Conservation (phyloP, 1,284 basidiomycete species). For the Ganoderma lucidum region DNA sequence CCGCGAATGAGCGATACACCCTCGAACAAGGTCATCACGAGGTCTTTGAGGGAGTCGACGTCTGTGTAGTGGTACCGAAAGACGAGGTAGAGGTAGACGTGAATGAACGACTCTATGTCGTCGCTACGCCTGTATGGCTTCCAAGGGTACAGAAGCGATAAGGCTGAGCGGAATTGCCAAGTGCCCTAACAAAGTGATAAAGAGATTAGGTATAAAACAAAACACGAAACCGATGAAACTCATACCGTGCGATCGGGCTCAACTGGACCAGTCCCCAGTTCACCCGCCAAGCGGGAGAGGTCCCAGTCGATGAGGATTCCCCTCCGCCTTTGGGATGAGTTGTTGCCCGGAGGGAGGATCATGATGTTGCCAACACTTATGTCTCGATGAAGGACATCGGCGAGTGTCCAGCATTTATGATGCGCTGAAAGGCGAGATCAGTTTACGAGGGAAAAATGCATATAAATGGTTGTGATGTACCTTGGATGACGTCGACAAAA, state of each 20-base stretch:
- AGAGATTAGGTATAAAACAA: too few species aligned
- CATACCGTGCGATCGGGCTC: constrained; percentile 13
- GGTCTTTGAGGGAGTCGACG: neutral
- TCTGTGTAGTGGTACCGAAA: constrained; percentile 1
- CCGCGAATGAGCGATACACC: neutral
- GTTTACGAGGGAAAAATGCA: neutral
- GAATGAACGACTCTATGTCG: constrained; percentile 26
- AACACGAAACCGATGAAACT: too few species aligned
- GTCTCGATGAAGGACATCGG: constrained; percentile 18
- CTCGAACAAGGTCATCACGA: neutral
- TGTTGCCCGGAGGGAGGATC: neutral
- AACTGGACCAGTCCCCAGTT: neutral
- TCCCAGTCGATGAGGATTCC: constrained; percentile 25
- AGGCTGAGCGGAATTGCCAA: constrained; percentile 25
- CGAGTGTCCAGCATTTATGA: constrained; percentile 1
- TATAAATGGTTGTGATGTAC: neutral
- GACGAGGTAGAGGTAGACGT: constrained; percentile 10
- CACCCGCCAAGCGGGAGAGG: constrained; percentile 9
- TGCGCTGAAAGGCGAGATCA: neutral
- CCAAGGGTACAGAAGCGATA: constrained; percentile 9
- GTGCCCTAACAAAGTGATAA: constrained; percentile 11
- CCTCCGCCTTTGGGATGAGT: neutral
- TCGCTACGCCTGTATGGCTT: constrained; percentile 20
- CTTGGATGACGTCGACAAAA: neutral
- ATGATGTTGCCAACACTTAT: constrained; percentile 24